Evolutionary conservation across 768 basidiomycete species (phyloP), one percentile per base, ranked within the genome.

Genomic region (Trametes punicea): DNA sequence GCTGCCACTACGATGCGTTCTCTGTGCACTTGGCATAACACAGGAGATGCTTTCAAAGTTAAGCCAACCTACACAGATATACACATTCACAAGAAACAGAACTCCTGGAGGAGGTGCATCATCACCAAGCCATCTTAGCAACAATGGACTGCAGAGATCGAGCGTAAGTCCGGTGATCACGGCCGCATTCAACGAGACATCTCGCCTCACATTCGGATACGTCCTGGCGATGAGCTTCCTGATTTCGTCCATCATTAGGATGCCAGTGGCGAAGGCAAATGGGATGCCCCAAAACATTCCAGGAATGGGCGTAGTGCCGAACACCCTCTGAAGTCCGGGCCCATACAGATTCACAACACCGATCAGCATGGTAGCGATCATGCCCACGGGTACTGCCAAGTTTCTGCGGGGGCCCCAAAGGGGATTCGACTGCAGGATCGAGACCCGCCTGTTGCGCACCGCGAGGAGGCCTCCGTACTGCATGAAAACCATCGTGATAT

Each of bases 381-480:
- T 78, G 4, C 72, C 71, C 3, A 66, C 21, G 2, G 70, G 69
- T 4, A 76, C 73, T 20, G 70, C 58, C 15, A 73, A 54, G 58
- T 80, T 80, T n/a, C 60, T 68, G 33, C 77, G 74, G 6, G 77
- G 76, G 10, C 77, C 76, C 73, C 79, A 76, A 27, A 70, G 52
- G 1, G 83, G 83, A 34, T 78, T 79, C 34, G 81, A 79, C 59
- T 81, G 78, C 69, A 85, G 73, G 33, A 84, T 74, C 21, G 78
- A 78, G 18, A 81, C 73, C 15, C 74, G 74, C 21, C 84, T 76
- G 8, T 80, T 79, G 20, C 84, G 78, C 0, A 81, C 79, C 0
- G 82, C 71, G 18, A 85, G 72, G 7, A 85, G 71, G 60, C 81
- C 83, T 33, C 80, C 80, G 76, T 77, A 82, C 69, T 85, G 84